Conservation (phyloP, 2,329 filamentous ascomycete genomes). For the Fusarium neocosmosporiellum region DNA sequence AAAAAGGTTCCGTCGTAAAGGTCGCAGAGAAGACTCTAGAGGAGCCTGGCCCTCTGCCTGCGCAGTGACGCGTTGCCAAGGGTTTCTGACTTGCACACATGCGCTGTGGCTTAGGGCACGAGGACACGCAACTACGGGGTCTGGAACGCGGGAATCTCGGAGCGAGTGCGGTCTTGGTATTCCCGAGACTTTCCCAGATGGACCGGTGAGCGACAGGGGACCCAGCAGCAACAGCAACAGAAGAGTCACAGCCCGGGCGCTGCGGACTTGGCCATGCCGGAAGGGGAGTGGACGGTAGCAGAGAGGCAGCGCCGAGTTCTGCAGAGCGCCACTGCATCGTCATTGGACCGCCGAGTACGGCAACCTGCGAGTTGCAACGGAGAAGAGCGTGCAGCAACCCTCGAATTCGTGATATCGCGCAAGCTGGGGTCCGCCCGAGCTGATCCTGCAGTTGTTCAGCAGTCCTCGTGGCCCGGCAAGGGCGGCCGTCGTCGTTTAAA, state of each 20-base stretch:
- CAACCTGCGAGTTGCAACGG: constrained; percentile 7
- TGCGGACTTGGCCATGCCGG: not conserved
- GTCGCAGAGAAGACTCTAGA: not conserved
- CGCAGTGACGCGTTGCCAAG: constrained; percentile 4
- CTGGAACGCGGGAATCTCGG: constrained; percentile 28
- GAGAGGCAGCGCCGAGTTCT: constrained; percentile 3
- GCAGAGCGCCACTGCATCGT: not conserved
- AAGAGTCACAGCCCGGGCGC: not conserved
- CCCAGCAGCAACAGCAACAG: not conserved
- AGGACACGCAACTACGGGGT: constrained; percentile 27
- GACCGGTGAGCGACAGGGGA: not conserved
- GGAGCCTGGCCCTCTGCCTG: not conserved
- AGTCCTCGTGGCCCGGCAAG: constrained; percentile 8
- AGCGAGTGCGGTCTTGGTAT: constrained; percentile 25
- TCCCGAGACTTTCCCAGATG: constrained; percentile 39
- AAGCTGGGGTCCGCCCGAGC: constrained; percentile 1
- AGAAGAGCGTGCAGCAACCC: constrained; percentile 11
- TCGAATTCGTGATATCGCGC: constrained; percentile 1
- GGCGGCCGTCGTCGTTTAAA: constrained; percentile 18
- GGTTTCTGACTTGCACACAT: constrained; percentile 3
- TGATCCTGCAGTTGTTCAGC: constrained; percentile 14
- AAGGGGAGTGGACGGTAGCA: not conserved
- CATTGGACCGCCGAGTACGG: constrained; percentile 17
- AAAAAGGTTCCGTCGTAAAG: not conserved
- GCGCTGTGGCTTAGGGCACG: constrained; percentile 39